Evolutionary conservation across 345 rosid genomes (phyloP), one percentile per base, ranked within the genome.

Genomic region (Hibiscus mutabilis): DNA sequence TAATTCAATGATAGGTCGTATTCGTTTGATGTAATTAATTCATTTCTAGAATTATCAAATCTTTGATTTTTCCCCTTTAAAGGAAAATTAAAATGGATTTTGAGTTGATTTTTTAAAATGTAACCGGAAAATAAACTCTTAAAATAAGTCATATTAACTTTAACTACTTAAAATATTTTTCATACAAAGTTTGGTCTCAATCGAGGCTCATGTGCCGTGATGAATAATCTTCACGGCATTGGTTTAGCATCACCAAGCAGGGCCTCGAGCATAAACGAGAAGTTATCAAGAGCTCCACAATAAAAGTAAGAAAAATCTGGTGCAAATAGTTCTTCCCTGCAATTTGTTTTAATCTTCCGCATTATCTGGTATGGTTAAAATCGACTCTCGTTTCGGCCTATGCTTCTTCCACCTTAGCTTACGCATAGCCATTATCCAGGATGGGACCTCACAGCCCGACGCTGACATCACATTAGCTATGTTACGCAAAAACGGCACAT

Each of bases 361-460:
- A 68, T 79, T 84, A 73, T 84, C 77, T 19, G 91, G 97, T 73
- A 77, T 77, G 19, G 93, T 84, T 63, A 89, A 86, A 69, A 95
- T 92, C 0, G 92, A 73, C 12, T 87, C 97, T 73, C 97, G 83
- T 57, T 60, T 78, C 0, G 97, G 97, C 22, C 91, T 79, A 80
- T 92, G 97, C 87, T 84, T 86, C 86, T 73, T 90, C 93, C 99
- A 91, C 76, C 84, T 91, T 78, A 68, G 70, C 73, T 91, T 90
- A 62, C 79, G 83, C 82, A 94, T 68, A 75, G 85, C 73, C 86
- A 78, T 65, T 73, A 94, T 83, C 97, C 97, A 92, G 6, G 91
- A 80, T 1, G 99, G 99, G 64, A 95, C 95, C 84, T 87, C 97
- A 25, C 97, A 89, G 55, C 97, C 99, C 5, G 99, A 95, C 12